These are phyloP conservation scores for Ceratobasidium sp. DNA, from an alignment of 1,284 basidiomycete genomes.

Conservation along the genomic window DNA sequence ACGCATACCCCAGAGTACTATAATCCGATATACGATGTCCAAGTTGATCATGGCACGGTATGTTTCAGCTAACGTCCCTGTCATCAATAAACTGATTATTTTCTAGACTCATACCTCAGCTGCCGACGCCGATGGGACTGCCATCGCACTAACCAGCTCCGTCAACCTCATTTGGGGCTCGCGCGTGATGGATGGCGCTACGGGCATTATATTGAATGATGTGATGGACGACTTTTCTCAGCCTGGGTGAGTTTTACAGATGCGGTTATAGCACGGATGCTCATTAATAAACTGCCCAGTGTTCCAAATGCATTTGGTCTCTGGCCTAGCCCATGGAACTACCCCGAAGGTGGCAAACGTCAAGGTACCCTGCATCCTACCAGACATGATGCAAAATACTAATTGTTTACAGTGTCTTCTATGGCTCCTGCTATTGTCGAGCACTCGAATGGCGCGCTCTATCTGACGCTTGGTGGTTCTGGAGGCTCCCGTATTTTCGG, in stretches of 20 bases:
- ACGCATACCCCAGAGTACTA: slow-evolving; percentile 88
- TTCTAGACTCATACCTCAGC: slow-evolving; percentile 81
- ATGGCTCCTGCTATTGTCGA: slow-evolving; percentile 85
- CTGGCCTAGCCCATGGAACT: slow-evolving; percentile 82
- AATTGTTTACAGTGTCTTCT: slow-evolving; percentile 72
- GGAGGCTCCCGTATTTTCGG: slow-evolving; percentile 90
- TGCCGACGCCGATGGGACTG: slow-evolving; percentile 85
- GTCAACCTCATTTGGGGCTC: slow-evolving; percentile 74
- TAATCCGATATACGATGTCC: slow-evolving; percentile 80
- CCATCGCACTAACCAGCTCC: slow-evolving; percentile 85
- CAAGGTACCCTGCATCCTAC: slow-evolving; percentile 23
- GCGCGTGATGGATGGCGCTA: slow-evolving; percentile 54
- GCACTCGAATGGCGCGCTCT: slow-evolving; percentile 73
- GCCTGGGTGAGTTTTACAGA: slow-evolving; percentile 55
- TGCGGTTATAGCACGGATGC: slow-evolving; percentile 67
- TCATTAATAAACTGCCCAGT: slow-evolving; percentile 64
- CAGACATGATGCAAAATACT: not conserved
- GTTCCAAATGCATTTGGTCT: slow-evolving; percentile 84
- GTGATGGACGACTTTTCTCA: slow-evolving; percentile 61
- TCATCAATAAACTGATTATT: slow-evolving; percentile 26
- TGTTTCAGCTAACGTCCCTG: not conserved
- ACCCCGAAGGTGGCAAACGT: slow-evolving; percentile 36
- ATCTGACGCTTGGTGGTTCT: slow-evolving; percentile 80
- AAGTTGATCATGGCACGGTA: slow-evolving; percentile 87
- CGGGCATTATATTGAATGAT: slow-evolving; percentile 88